Evolutionary conservation across 2,329 filamentous ascomycete species (phyloP), one percentile per base, ranked within the genome.

Genomic region (Calonectria crousiana): DNA sequence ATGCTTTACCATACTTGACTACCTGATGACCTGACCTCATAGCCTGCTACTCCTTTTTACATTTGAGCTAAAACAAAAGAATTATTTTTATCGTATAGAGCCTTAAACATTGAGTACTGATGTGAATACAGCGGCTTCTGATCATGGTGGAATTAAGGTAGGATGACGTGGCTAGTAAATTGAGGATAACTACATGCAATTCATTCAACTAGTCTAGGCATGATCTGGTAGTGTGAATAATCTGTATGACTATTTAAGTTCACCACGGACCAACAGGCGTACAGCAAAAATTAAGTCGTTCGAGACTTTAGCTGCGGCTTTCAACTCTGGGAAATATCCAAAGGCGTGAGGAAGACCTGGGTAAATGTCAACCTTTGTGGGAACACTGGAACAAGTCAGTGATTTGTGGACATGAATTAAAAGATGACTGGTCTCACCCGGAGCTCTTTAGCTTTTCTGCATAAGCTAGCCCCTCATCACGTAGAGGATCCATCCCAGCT

Each of bases 311-410:
- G 38, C n/a, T 13, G 67, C 36, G 23, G 67, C 52, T 16, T 36
- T 26, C 30, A 69, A 30, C 20, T 47, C 52, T 6, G 67, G 67
- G n/a, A 69, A 69, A n/a, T 69, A 69, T 4, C 52, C 52, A 30
- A 69, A 69, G 13, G 67, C 67, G 28, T 69, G 67, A 3, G 67
- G 67, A 10, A 69, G 52, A 9, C 67, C 67, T 18, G 67, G 67
- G 30, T 69, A 69, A 38, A 69, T 26, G 14, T 69, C 67, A 14
- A 69, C 20, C 28, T 62, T 69, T 9, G 67, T 69, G 28, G 52
- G 38, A 13, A 69, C 30, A 2, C 67, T 69, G n/a, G 23, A 14
- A 13, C 2, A n/a, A 16, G 20, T 69, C 38, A 69, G 52, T 26
- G 11, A 58, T 36, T 38, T 23, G 5, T 30, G 26, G 28, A 26